Evolutionary conservation across 768 basidiomycete genomes (phyloP).

Genomic region (Pisolithus microcarpus): DNA sequence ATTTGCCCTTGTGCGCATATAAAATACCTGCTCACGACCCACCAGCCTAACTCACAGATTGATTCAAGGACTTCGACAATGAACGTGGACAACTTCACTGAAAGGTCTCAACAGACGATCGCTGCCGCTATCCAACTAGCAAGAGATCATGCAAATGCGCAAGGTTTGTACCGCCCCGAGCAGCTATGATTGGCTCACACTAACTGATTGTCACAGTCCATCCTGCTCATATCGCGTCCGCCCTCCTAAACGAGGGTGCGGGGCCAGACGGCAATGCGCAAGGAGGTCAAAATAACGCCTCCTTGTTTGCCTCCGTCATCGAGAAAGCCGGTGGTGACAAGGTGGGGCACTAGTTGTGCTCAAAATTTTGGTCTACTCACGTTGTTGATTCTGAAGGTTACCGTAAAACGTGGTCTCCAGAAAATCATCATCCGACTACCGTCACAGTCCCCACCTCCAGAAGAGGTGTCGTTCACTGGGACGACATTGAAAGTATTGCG

Average conservation of each 20-base stretch:
- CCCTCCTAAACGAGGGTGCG: conserved; percentile 65
- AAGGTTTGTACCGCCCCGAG: conserved; percentile 42
- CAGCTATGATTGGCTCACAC: background rate
- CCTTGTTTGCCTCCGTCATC: conserved; percentile 73
- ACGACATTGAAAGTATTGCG: conserved; percentile 56
- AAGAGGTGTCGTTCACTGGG: conserved; percentile 61
- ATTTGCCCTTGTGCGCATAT: background rate
- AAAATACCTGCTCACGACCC: background rate
- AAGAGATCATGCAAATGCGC: conserved; percentile 75
- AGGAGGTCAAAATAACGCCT: conserved; percentile 27
- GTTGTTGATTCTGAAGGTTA: conserved; percentile 27
- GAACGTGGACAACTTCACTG: conserved; percentile 71
- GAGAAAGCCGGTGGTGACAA: conserved; percentile 82
- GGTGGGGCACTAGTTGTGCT: conserved; percentile 28
- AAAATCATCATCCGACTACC: conserved; percentile 76
- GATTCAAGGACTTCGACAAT: conserved; percentile 12
- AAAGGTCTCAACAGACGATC: conserved; percentile 69
- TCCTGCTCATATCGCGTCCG: conserved; percentile 78
- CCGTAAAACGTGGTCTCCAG: conserved; percentile 66
- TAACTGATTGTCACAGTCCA: conserved; percentile 42
- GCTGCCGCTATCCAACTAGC: conserved; percentile 71
- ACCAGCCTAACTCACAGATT: background rate
- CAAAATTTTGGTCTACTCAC: background rate
- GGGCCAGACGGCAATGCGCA: conserved; percentile 29
- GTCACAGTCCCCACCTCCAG: conserved; percentile 77